Percentiles rank a stretch among this genome's conserved stretches.
Conservation (phyloP, 164 flowering plant species). For the Akebia trifoliata region DNA sequence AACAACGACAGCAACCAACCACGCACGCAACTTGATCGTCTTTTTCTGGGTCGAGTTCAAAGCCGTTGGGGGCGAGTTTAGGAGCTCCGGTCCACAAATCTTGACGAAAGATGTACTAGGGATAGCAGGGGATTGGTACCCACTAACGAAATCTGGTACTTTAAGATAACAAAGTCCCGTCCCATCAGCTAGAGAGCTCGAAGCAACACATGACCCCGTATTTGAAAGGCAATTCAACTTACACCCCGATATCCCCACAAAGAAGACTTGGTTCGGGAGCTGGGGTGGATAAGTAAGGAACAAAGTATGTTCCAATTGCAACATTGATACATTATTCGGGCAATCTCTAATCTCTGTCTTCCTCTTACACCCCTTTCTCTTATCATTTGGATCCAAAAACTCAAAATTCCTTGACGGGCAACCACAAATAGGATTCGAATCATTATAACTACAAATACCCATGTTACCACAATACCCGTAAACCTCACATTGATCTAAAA, state of each 20-base stretch:
- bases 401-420: constrained; percentile 76
- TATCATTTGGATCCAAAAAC: constrained; percentile 45
- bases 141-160: constrained; percentile 34
- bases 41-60: background rate
- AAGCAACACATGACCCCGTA: constrained; percentile 40
- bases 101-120: constrained; percentile 54
- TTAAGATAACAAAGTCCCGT: constrained; percentile 50
- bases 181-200: constrained; percentile 53
- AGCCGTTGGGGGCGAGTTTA: constrained; percentile 22
- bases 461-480: constrained; percentile 76
- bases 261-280: constrained; percentile 26
- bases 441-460: constrained; percentile 76
- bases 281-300: constrained; percentile 66
- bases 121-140: constrained; percentile 45
- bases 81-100: constrained; percentile 42
- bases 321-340: constrained; percentile 39
- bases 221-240: constrained; percentile 37
- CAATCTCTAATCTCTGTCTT: constrained; percentile 53
- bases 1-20: constrained; percentile 44
- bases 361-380: constrained; percentile 66
- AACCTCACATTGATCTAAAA: constrained; percentile 64
- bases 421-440: constrained; percentile 45
- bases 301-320: constrained; percentile 39
- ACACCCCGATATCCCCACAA: constrained; percentile 36
- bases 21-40: constrained; percentile 21